Evolutionary conservation across 768 basidiomycete species (phyloP).

Genomic region (Kwoniella dendrophila): DNA sequence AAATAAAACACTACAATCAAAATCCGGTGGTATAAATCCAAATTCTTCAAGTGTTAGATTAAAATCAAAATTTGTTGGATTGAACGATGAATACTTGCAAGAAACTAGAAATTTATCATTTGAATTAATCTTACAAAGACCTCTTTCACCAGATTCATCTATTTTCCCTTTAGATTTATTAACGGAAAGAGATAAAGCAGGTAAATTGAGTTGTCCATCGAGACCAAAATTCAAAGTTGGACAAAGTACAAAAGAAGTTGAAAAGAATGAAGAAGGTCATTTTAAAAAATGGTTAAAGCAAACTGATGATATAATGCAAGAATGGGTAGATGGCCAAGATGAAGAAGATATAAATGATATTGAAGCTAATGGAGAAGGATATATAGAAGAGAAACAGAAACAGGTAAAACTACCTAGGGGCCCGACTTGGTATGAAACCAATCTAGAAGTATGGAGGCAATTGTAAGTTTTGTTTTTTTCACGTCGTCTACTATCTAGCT

Average conservation of each 20-base stretch:
- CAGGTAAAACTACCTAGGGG: constrained; percentile 57
- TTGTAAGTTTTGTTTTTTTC: constrained; percentile 57
- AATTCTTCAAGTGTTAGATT: constrained; percentile 17
- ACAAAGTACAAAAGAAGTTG: constrained; percentile 84
- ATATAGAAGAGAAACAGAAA: constrained; percentile 52
- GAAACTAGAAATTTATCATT: constrained; percentile 47
- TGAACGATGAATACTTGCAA: constrained; percentile 46
- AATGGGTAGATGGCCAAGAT: constrained; percentile 57
- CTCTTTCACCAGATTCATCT: constrained; percentile 31
- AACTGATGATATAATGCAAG: constrained; percentile 64
- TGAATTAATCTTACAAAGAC: constrained; percentile 40
- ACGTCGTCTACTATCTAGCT: too few relatives aligned
- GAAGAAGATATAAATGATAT: constrained; percentile 61
- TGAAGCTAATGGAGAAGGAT: constrained; percentile 63
- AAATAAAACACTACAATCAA: not conserved
- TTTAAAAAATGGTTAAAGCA: constrained; percentile 76
- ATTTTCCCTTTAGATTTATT: constrained; percentile 42
- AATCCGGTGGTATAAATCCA: constrained; percentile 6
- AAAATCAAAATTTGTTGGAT: constrained; percentile 41
- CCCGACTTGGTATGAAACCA: constrained; percentile 95
- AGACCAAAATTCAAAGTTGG: constrained; percentile 86
- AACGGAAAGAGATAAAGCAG: constrained; percentile 31
- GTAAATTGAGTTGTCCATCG: constrained; percentile 62
- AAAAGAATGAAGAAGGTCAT: constrained; percentile 81
- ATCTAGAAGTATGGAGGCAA: constrained; percentile 97